Conservation (phyloP, 768 basidiomycete species). For the Aureoboletus auriporus region DNA sequence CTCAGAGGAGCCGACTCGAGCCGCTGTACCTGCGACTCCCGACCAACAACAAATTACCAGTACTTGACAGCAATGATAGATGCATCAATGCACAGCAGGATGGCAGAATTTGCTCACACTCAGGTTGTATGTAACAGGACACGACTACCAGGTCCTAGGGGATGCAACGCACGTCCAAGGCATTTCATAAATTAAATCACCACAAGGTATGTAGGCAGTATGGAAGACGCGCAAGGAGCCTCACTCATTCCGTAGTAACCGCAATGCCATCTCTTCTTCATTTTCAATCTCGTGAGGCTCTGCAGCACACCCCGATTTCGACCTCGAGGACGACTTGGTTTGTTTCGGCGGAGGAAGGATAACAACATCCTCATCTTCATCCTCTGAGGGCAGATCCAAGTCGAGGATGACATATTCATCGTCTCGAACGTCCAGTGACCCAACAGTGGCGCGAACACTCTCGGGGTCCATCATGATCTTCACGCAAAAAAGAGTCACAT, state of each 20-base stretch:
- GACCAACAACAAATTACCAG: conserved; percentile 12
- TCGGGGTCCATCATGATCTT: conserved; percentile 27
- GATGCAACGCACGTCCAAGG: too few species aligned
- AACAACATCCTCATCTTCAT: conserved; percentile 33
- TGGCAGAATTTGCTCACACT: conserved; percentile 13
- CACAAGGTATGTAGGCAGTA: too few species aligned
- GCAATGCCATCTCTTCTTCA: conserved; percentile 63
- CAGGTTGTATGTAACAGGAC: too few species aligned
- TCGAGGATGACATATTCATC: conserved; percentile 73
- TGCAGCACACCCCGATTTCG: conserved; percentile 26
- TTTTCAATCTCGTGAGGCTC: conserved; percentile 39
- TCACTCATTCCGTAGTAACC: conserved; percentile 42
- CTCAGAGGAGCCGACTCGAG: not conserved
- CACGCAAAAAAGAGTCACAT: not conserved
- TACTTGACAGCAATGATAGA: conserved; percentile 10
- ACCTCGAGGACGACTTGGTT: conserved; percentile 22
- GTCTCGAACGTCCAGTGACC: conserved; percentile 45
- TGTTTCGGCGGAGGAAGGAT: conserved; percentile 30
- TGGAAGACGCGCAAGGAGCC: not conserved
- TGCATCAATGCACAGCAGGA: not conserved
- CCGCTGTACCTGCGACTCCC: not conserved
- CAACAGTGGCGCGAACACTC: conserved; percentile 25
- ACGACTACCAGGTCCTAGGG: too few species aligned
- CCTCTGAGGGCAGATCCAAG: conserved; percentile 48
- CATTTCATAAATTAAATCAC: too few species aligned